Evolutionary conservation across 208 protist genomes (phyloP), one percentile per base, ranked within the genome.

Genomic region (Spongospora subterranea): DNA sequence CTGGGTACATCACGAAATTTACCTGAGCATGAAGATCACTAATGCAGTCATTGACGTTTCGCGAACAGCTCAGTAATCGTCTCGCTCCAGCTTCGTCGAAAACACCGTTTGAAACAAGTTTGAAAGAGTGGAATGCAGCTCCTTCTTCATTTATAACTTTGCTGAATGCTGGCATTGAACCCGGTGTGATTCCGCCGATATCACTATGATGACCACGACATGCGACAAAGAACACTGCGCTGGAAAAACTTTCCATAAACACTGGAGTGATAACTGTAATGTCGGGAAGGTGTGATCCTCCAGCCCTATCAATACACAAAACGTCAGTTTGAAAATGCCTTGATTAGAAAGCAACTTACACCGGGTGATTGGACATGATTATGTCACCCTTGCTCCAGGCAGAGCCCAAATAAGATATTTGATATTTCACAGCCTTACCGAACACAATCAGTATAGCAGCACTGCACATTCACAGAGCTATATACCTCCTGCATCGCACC

Each of bases 141-240:
- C 97, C 97, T 88, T 99, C 97, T 71, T 98, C 97, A 0, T 89
- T 38, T 6, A 99, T 93, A n/a, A 91, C 77, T 89, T 97, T 96
- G 17, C 96, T 98, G 93, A 97, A 97, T 32, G 97, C 97, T 45
- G 97, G 97, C 96, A 98, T 98, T 24, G 93, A 95, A 17, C 92
- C 90, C 0, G 88, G 91, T 38, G 91, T 92, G 29, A 77, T 13
- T 11, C 88, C 91, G 17, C 97, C 97, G 88, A 99, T 98, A 93
- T 98, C 97, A 0, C 97, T 96, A 94, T 99, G 97, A 94, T 99
- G 97, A 24, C 97, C 97, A 38, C 97, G 94, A 29, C 93, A 95
- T 11, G 97, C 97, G 13, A 99, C 96, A 88, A 96, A 99, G 92
- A 98, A 98, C 17, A 96, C 94, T 0, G 76, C 71, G 20, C 39